Evolutionary conservation across 75 land plant genomes (phyloP).

Genomic region (Ceratopteris richardii): DNA sequence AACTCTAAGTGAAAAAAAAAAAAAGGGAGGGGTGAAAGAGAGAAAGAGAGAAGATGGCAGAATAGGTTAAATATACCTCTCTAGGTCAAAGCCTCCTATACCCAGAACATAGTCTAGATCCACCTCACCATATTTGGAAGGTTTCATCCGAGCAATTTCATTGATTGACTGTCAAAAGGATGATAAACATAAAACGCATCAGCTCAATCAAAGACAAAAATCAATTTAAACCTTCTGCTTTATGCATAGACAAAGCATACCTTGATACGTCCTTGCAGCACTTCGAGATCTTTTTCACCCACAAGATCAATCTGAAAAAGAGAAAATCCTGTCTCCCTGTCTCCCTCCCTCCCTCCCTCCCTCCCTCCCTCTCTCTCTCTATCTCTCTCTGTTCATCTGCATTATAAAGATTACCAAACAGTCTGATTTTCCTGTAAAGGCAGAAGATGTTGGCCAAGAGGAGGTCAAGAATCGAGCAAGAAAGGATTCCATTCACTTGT

Average conservation of each 20-base stretch:
- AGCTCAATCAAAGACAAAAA: background rate
- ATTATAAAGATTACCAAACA: too few relatives aligned
- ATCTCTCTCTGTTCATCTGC: background rate
- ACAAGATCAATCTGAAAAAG: constrained; percentile 76
- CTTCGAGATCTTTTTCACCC: constrained; percentile 44
- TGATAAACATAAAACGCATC: too few relatives aligned
- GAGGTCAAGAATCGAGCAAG: too few relatives aligned
- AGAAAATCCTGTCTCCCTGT: constrained; percentile 2
- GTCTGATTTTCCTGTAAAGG: too few relatives aligned
- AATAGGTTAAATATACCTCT: constrained; percentile 36
- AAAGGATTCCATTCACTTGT: too few relatives aligned
- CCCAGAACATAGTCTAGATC: constrained; percentile 94
- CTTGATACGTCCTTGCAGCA: constrained; percentile 42
- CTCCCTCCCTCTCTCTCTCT: too few relatives aligned
- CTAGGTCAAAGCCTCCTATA: constrained; percentile 91
- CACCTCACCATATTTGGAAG: constrained; percentile 63
- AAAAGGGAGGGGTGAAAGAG: too few relatives aligned
- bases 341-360: constrained; percentile 3
- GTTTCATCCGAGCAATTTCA: constrained; percentile 67
- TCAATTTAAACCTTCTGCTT: too few relatives aligned
- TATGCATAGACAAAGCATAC: too few relatives aligned
- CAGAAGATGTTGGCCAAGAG: too few relatives aligned
- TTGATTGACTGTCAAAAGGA: constrained; percentile 55
- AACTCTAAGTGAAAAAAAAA: too few relatives aligned
- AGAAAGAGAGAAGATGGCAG: too few relatives aligned